phyloP scores from a whole-genome alignment of 345 rosid species.

The Gossypium stocksii region DNA sequence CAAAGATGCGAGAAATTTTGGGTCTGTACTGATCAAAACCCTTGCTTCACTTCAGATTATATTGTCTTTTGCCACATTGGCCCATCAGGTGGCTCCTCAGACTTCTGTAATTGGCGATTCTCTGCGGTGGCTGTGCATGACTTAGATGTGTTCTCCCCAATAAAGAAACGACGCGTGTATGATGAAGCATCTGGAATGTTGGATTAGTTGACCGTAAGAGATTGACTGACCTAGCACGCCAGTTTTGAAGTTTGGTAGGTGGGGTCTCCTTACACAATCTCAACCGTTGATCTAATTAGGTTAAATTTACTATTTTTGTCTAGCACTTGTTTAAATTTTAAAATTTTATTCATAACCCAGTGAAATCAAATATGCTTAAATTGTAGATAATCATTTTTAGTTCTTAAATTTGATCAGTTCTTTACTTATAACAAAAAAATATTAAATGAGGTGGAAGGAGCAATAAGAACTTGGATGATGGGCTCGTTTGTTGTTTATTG shows the following conservation, averaged over 20 bases:
- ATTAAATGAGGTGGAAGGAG: too few species aligned
- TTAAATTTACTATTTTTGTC: too few species aligned
- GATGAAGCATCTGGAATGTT: neutral
- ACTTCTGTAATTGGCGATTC: neutral
- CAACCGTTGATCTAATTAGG: neutral
- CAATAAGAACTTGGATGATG: neutral
- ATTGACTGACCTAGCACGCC: neutral
- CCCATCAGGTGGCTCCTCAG: neutral
- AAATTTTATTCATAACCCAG: too few species aligned
- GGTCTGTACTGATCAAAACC: neutral
- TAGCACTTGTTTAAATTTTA: too few species aligned
- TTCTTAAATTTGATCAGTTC: too few species aligned
- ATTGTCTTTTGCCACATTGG: neutral
- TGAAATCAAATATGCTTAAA: too few species aligned
- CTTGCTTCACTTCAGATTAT: neutral
- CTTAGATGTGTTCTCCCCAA: neutral
- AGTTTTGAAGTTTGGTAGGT: neutral
- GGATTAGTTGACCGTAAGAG: neutral
- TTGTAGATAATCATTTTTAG: too few species aligned
- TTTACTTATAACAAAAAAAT: too few species aligned
- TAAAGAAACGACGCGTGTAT: neutral
- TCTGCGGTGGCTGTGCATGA: neutral
- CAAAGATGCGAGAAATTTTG: neutral
- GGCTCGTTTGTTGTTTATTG: neutral
- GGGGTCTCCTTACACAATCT: neutral